Conservation (phyloP, 2,329 filamentous ascomycete species). For the Sclerotinia sclerotiorum region DNA sequence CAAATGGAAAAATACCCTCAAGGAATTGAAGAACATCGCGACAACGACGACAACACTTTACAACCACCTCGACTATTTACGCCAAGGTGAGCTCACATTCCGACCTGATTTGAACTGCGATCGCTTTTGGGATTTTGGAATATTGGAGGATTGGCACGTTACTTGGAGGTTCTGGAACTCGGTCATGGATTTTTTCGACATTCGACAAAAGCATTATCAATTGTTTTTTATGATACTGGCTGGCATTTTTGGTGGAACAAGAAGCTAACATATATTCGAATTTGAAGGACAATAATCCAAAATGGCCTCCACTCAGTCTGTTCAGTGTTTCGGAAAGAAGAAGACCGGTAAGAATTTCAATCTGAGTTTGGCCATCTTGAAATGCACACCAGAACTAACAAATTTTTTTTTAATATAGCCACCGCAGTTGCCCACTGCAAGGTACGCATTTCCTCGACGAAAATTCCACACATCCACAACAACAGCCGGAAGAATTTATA, state of each 20-base stretch:
- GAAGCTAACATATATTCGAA: constrained; percentile 19
- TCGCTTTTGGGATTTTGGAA: background rate
- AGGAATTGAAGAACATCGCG: constrained; percentile 20
- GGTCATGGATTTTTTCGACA: background rate
- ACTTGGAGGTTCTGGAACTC: constrained; percentile 11
- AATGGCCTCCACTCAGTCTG: constrained; percentile 68
- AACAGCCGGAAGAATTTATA: constrained; percentile 9
- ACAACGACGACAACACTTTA: constrained; percentile 26
- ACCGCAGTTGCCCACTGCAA: constrained; percentile 76
- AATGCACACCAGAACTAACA: constrained; percentile 40
- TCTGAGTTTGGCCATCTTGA: constrained; percentile 12
- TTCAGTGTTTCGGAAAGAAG: constrained; percentile 99
- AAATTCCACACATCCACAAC: background rate
- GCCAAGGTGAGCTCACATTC: constrained; percentile 23
- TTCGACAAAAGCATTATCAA: background rate
- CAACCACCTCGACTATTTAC: constrained; percentile 24
- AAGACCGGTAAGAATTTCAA: constrained; percentile 52
- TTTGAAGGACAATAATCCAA: constrained; percentile 26
- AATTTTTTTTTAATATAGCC: constrained; percentile 50
- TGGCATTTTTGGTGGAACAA: constrained; percentile 6
- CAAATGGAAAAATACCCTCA: constrained; percentile 23
- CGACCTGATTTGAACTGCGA: background rate
- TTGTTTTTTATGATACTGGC: background rate
- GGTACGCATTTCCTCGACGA: constrained; percentile 48
- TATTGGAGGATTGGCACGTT: constrained; percentile 12